Evolutionary conservation across 129 eudicot species (phyloP).

Genomic region (Calendula officinalis): DNA sequence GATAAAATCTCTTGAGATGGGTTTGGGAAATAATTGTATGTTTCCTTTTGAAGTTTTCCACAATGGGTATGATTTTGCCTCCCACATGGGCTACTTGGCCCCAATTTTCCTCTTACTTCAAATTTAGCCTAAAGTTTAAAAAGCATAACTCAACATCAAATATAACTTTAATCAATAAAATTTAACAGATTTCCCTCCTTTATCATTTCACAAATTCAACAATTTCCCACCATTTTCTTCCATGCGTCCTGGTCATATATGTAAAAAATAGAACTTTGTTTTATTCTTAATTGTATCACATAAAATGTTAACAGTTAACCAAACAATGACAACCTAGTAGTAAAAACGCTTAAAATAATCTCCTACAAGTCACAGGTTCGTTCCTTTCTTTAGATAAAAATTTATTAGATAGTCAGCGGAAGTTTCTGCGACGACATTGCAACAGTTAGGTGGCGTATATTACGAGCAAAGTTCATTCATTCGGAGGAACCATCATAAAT

Average conservation of each 20-base stretch:
- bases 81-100: constrained; percentile 35
- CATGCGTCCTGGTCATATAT: neutral
- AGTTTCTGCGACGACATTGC: no score
- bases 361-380: no score
- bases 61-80: constrained; percentile 30
- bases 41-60: constrained; percentile 31
- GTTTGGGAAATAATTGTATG: constrained; percentile 15
- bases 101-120: constrained; percentile 31
- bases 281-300: neutral
- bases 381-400: no score
- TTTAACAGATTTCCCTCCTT: constrained; percentile 17
- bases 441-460: no score
- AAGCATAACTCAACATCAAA: constrained; percentile 17
- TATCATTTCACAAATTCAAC: constrained; percentile 6
- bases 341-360: no score
- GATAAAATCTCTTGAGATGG: constrained; percentile 2
- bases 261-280: neutral
- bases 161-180: constrained; percentile 18
- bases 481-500: no score
- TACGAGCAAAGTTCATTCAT: no score
- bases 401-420: no score
- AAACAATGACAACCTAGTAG: no score
- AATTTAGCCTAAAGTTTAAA: constrained; percentile 10
- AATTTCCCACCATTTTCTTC: constrained; percentile 22
- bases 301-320: neutral